Evolutionary conservation across 495 filamentous ascomycete genomes (phyloP).

Genomic region (Penicillium cinerascens): DNA sequence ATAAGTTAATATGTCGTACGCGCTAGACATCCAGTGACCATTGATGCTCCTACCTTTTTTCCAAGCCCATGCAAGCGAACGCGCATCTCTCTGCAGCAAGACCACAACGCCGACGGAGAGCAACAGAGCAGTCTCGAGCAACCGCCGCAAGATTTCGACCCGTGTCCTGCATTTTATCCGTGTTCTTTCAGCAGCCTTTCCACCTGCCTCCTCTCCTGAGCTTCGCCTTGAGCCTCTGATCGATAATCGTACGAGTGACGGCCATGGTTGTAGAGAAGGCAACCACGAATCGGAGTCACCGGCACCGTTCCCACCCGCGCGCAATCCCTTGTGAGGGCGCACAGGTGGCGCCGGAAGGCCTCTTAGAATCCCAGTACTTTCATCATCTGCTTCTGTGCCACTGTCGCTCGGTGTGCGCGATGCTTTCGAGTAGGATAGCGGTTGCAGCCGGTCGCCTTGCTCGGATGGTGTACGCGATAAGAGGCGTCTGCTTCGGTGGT

Average conservation of each 20-base stretch:
- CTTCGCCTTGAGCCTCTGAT: conserved; percentile 36
- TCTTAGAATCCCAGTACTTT: conserved; percentile 65
- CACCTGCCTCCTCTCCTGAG: conserved; percentile 36
- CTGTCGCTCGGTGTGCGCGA: conserved; percentile 73
- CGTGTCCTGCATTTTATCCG: conserved; percentile 32
- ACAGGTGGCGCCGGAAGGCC: conserved; percentile 73
- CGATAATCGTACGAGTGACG: conserved; percentile 32
- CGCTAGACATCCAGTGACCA: not conserved
- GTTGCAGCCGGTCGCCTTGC: conserved; percentile 24
- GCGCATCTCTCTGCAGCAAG: conserved; percentile 28
- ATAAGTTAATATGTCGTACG: not conserved
- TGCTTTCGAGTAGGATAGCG: conserved; percentile 25
- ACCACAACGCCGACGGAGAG: conserved; percentile 44
- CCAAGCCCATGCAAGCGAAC: conserved; percentile 39
- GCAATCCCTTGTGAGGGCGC: conserved; percentile 70
- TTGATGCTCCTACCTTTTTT: conserved; percentile 33
- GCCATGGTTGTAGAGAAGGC: conserved; percentile 34
- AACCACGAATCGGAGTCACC: conserved; percentile 35
- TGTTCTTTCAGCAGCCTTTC: conserved; percentile 24
- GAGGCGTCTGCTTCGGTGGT: conserved; percentile 48
- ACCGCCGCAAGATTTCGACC: conserved; percentile 43
- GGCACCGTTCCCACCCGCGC: conserved; percentile 46
- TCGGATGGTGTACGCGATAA: conserved; percentile 24
- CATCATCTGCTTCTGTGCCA: conserved; percentile 90
- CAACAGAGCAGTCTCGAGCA: conserved; percentile 42